phyloP scores from a whole-genome alignment of 2,329 filamentous ascomycete genomes.

The Colletotrichum sidae region DNA sequence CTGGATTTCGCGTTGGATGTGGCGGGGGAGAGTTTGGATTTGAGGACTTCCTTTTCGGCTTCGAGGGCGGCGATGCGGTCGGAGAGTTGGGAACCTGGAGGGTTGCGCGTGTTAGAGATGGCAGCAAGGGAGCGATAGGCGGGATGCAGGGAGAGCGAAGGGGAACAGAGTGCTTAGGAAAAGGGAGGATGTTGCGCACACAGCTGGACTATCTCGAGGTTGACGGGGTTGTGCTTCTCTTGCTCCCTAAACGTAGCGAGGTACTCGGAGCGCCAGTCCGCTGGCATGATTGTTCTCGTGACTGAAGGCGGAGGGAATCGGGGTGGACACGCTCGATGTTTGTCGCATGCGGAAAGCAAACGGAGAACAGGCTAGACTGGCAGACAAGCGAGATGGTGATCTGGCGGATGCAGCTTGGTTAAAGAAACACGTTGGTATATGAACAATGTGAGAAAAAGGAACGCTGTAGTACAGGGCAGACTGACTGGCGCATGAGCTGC shows the following conservation, averaged over 20 bases:
- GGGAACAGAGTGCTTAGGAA: slow-evolving; percentile 3
- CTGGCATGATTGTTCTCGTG: slow-evolving; percentile 55
- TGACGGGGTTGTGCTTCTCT: slow-evolving; percentile 71
- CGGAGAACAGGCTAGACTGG: no score
- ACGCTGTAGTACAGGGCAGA: no score
- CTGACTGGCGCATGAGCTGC: no score
- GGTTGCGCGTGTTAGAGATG: not conserved
- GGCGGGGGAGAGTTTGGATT: slow-evolving; percentile 44
- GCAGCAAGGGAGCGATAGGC: not conserved
- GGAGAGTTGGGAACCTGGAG: slow-evolving; percentile 71
- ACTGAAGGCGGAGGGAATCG: not conserved
- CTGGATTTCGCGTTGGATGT: slow-evolving; percentile 35
- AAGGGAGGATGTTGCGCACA: slow-evolving; percentile 65
- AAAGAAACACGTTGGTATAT: no score
- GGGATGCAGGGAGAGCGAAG: not conserved
- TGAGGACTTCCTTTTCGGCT: slow-evolving; percentile 63
- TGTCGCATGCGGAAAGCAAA: not conserved
- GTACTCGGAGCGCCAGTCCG: slow-evolving; percentile 85
- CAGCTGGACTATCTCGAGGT: slow-evolving; percentile 78
- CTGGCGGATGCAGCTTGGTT: no score
- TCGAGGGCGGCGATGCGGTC: slow-evolving; percentile 75
- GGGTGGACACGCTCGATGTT: not conserved
- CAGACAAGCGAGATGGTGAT: no score
- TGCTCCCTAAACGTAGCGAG: slow-evolving; percentile 79
- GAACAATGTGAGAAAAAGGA: no score